Base-by-base conservation (phyloP, 805 yeast genomes). In the Ogataea trehaloabstinens region DNA sequence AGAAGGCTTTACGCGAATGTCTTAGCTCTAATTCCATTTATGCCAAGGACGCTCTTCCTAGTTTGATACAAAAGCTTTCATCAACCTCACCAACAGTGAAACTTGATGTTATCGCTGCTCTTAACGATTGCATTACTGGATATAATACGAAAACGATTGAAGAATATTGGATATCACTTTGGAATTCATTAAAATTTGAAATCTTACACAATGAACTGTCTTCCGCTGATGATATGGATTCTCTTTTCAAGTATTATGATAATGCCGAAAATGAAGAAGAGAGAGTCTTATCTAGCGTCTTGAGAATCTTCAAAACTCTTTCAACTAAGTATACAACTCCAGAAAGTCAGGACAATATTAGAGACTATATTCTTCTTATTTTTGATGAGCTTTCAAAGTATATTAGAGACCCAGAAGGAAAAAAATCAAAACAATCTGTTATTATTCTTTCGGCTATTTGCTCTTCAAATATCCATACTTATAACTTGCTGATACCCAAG, bases 181-280 rank as follows among this genome's bases (percentile, higher is more conserved):
- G 96, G 95, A 84, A 85, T 50, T 86, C 95, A 0, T 65, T 91
- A 37, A 91, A 91, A 58, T 89, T 78, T 58, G 96, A 91, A 60
- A 72, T 91, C n/a, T 66, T 91, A 40, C 95, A 91, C 58, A 82
- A 81, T 29, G 86, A 84, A 63, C 38, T 64, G 11, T 60, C 60
- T 8, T 55, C 54, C 24, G 52, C 60, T 10, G 57, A 59, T 21
- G 55, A 54, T 19, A 40, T 58, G 29, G 35, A 42, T 3, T 50
- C 60, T 13, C 40, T 63, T 31, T 31, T 51, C 25, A 45, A 49
- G 15, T 61, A 61, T 32, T 64, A 63, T 33, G 55, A 48, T 21
- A 53, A 51, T 27, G 57, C 66, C 1, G 56, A 55, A 27, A 58
- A 45, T 35, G 66, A 61, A 34, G 61, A 59, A 21, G 67, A 63